Base-by-base conservation (phyloP, 2,329 filamentous ascomycete genomes). In the Lecanicillium sp. region DNA sequence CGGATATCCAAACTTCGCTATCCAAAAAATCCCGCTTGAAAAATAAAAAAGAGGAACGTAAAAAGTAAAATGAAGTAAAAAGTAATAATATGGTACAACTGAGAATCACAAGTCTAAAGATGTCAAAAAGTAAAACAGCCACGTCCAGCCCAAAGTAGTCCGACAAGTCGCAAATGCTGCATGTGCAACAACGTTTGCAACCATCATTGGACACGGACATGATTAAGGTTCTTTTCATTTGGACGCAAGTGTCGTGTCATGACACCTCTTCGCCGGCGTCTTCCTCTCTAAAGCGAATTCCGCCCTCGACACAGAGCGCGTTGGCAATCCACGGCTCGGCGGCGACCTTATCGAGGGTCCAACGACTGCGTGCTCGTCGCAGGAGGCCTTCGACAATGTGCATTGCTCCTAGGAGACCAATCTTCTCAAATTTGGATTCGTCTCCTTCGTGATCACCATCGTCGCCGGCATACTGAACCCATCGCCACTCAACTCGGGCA, bases 401-500 rank as follows among this genome's bases (percentile, higher is more conserved):
- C 68, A 86, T 85, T 6, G 89, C 90, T 1, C 87, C 89, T 30
- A 82, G 74, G 44, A 94, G 77, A 2, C 78, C 84, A 42, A 71
- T 73, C 5, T 77, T 80, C 49, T 78, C 77, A 54, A 84, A 83
- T 53, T 78, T 82, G 56, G 63, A 73, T 52, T 71, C 68, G 55
- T 79, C 73, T 3, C 74, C 75, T 41, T 95, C 89, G 74, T 94
- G 93, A 47, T 95, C 89, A 29, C 89, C 90, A 48, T 94, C 87
- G 10, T 85, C 81, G 49, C 90, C 84, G 2, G 83, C 89, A 61
- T 86, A 95, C 51, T 86, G 81, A 52, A 89, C 83, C 93, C 93
- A 98, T 40, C 86, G 82, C 93, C 93, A 98, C 62, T 98, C 93
- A 43, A 90, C 87, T 29, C 93, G 78, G 2, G 93, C 93, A 52